Evolutionary conservation across 1,139 yeast genomes (phyloP).

Genomic region (Wickerhamomyces sp.): DNA sequence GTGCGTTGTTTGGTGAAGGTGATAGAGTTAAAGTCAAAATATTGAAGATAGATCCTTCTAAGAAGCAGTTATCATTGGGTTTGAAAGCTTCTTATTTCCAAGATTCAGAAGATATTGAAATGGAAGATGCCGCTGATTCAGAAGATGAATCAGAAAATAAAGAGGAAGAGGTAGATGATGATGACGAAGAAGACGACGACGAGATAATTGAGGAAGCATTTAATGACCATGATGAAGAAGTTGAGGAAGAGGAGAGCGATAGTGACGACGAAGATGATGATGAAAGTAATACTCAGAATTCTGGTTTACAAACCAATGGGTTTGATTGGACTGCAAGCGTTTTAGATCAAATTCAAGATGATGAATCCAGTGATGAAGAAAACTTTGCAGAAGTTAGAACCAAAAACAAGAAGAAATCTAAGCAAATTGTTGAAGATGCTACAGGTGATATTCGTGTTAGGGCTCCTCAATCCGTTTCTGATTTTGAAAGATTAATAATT

Average conservation of each 20-base stretch:
- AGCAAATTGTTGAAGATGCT: conserved; percentile 60
- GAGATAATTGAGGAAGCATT: conserved; percentile 21
- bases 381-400: conserved; percentile 41
- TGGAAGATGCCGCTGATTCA: conserved; percentile 30
- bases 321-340: conserved; percentile 94
- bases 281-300: conserved; percentile 20
- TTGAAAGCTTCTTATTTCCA: conserved; percentile 90
- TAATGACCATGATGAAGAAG: conserved; percentile 15
- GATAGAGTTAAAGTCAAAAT: conserved; percentile 86
- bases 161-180: conserved; percentile 25
- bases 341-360: conserved; percentile 70
- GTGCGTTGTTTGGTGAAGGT: conserved; percentile 74
- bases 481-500: conserved; percentile 84
- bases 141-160: conserved; percentile 11
- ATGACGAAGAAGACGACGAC: conserved; percentile 23
- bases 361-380: conserved; percentile 38
- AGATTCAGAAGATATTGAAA: conserved; percentile 34
- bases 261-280: conserved; percentile 25
- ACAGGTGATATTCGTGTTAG: conserved; percentile 81
- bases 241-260: conserved; percentile 11
- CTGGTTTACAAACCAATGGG: conserved; percentile 76
- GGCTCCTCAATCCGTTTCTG: conserved; percentile 87
- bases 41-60: conserved; percentile 54
- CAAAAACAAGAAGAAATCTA: conserved; percentile 41
- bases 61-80: conserved; percentile 79